Conservation (phyloP, 2,329 filamentous ascomycete species). For the Alternaria sp. region DNA sequence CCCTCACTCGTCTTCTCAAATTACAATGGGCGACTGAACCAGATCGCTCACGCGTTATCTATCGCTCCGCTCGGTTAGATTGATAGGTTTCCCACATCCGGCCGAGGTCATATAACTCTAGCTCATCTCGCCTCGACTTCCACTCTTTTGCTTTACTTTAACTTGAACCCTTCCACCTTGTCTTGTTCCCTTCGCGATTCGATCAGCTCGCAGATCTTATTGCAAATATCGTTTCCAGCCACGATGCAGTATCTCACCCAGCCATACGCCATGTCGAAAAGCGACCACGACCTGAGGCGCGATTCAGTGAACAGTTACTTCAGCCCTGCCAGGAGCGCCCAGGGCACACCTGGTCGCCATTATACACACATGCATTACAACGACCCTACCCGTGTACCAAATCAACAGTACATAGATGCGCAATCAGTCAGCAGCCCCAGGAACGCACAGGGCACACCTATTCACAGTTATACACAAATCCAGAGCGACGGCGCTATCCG, state of each 20-base stretch:
- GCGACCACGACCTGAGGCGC: neutral
- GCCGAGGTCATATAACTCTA: neutral
- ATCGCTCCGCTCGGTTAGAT: neutral
- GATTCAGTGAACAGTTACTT: slow-evolving; percentile 3
- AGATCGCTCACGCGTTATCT: neutral
- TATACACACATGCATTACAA: neutral
- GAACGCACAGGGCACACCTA: neutral
- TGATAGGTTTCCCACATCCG: neutral
- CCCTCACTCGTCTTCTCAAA: neutral
- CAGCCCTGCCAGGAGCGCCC: neutral
- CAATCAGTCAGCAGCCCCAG: neutral
- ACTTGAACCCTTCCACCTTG: neutral
- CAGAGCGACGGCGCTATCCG: neutral
- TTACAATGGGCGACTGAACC: neutral
- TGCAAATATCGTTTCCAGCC: neutral
- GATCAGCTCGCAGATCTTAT: neutral
- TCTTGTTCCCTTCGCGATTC: neutral
- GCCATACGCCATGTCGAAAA: neutral
- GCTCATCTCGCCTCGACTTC: neutral
- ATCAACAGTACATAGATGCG: neutral
- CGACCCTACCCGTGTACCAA: neutral
- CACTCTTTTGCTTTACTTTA: neutral
- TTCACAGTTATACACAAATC: neutral
- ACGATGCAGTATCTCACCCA: neutral
- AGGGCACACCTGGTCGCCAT: neutral